A percentile compares a stretch with the other conserved stretches of the same genome.
Evolutionary conservation across 2,329 filamentous ascomycete species (phyloP).

Genomic region (Colletotrichum horii): DNA sequence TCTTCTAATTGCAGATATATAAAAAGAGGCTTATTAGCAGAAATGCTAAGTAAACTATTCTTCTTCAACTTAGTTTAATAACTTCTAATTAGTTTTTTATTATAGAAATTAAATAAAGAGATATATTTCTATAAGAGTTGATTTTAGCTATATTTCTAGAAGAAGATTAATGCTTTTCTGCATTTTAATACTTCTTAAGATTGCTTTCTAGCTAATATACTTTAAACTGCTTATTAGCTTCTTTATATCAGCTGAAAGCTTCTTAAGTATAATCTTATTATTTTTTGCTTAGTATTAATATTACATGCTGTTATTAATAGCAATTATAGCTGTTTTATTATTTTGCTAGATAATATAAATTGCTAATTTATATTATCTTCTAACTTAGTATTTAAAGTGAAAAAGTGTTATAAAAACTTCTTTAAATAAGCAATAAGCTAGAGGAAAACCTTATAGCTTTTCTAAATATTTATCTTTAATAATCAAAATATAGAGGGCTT

Average conservation of each 20-base stretch:
- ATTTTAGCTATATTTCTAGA: neutral
- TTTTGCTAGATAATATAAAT: neutral
- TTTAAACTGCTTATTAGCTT: neutral
- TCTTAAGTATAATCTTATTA: neutral
- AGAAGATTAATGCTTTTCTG: too few species aligned
- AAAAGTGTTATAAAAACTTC: too few species aligned
- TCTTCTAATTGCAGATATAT: neutral
- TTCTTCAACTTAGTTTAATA: neutral
- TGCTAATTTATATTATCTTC: too few species aligned
- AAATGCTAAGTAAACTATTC: too few species aligned
- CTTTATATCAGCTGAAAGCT: rapidly evolving
- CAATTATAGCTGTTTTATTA: too few species aligned
- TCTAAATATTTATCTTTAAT: neutral
- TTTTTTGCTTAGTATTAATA: too few species aligned
- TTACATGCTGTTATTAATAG: too few species aligned
- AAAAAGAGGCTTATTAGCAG: too few species aligned
- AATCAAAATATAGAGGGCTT: rapidly evolving
- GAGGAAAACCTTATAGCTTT: rapidly evolving
- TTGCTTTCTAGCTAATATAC: too few species aligned
- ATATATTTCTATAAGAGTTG: neutral
- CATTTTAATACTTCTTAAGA: neutral
- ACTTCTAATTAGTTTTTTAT: neutral
- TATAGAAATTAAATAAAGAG: neutral
- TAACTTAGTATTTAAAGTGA: too few species aligned
- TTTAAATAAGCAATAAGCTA: too few species aligned